phyloP scores from a whole-genome alignment of 2,329 filamentous ascomycete genomes.

The Aureobasidium melanogenum region DNA sequence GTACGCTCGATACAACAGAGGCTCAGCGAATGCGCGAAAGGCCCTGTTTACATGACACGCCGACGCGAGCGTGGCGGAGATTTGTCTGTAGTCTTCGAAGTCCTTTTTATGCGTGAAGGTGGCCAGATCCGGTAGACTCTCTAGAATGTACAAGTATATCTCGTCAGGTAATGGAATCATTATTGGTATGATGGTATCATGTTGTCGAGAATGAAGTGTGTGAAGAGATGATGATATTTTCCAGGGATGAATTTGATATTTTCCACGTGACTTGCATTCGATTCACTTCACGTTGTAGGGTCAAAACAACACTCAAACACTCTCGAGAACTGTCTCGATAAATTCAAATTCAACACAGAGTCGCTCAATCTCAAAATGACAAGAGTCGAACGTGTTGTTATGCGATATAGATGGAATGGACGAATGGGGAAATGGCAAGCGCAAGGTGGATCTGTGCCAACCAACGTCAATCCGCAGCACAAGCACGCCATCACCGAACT shows the following conservation, averaged over 20 bases:
- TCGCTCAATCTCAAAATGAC: not conserved
- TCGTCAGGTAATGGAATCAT: not conserved
- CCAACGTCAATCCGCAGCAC: constrained; percentile 1
- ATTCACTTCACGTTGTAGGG: not conserved
- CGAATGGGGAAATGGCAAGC: constrained; percentile 4
- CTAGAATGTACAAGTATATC: not conserved
- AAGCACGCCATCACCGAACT: not conserved
- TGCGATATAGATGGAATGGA: not conserved
- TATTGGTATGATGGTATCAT: not conserved
- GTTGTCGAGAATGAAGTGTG: not conserved
- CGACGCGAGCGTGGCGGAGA: not conserved
- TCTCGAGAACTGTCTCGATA: not conserved
- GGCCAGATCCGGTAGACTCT: not conserved
- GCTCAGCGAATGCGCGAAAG: not conserved
- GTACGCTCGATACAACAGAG: not conserved
- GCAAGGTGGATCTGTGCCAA: not conserved
- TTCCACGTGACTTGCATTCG: not conserved
- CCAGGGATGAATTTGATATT: not conserved
- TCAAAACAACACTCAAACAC: not conserved
- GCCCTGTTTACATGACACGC: not conserved
- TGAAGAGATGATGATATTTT: not conserved
- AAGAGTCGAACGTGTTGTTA: not conserved
- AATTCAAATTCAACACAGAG: not conserved
- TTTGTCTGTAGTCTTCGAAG: not conserved
- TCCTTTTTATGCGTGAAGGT: not conserved